phyloP scores from a whole-genome alignment of 1,284 basidiomycete genomes.

The Leccinum subrobustum region DNA sequence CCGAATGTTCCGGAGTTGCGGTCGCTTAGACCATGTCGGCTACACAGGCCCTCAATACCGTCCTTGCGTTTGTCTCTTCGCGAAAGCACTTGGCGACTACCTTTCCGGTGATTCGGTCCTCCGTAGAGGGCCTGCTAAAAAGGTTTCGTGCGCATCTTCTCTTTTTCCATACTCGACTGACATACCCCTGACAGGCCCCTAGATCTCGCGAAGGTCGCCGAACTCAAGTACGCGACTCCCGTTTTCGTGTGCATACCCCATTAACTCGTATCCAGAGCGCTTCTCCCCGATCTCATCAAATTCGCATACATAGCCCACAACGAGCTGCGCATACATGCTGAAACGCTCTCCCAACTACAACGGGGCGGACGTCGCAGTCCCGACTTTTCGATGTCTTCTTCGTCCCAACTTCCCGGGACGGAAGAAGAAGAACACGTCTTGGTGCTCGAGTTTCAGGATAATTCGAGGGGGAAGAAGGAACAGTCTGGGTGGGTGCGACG shows the following conservation, averaged over 20 bases:
- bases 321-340: constrained; percentile 60
- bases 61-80: constrained; percentile 85
- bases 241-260: background rate
- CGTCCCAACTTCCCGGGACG: constrained; percentile 21
- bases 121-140: constrained; percentile 78
- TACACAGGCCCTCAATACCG: constrained; percentile 80
- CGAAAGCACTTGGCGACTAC: constrained; percentile 82
- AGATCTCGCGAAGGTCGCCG: constrained; percentile 76
- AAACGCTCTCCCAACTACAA: constrained; percentile 29
- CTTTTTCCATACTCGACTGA: constrained; percentile 7
- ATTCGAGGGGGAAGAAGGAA: constrained; percentile 43
- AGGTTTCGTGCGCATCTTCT: constrained; percentile 43
- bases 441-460: constrained; percentile 72
- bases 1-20: background rate
- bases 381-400: constrained; percentile 38
- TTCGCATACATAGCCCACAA: constrained; percentile 80
- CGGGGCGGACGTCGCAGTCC: constrained; percentile 32
- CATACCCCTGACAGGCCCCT: constrained; percentile 54
- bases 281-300: constrained; percentile 78
- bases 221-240: constrained; percentile 68
- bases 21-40: background rate
- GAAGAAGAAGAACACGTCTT: constrained; percentile 63
- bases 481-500: constrained; percentile 27
- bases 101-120: constrained; percentile 72
- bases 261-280: constrained; percentile 49